These are phyloP conservation scores for Globisporangium splendens DNA, from an alignment of 352 stramenopile species.

Conservation along the genomic window DNA sequence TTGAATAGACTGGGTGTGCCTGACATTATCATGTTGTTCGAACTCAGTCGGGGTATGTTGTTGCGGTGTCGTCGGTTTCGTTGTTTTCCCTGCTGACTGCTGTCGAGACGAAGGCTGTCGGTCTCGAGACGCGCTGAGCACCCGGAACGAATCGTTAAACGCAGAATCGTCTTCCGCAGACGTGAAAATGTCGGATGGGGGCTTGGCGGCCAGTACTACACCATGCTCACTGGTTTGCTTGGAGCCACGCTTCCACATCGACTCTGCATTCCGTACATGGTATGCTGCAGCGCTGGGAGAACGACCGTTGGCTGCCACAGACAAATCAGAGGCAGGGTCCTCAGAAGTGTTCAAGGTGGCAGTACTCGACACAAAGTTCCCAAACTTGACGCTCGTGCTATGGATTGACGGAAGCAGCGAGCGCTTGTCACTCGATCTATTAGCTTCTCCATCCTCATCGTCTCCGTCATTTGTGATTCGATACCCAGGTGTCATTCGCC, in stretches of 20 bases:
- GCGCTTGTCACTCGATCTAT: neutral
- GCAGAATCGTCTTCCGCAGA: conserved; percentile 26
- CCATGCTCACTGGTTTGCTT: neutral
- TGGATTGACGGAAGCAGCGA: conserved; percentile 24
- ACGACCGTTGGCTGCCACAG: neutral
- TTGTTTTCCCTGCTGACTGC: neutral
- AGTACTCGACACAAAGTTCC: conserved; percentile 28
- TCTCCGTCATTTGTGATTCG: neutral
- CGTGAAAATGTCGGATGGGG: conserved; percentile 19
- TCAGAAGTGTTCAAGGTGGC: neutral
- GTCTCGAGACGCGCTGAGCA: conserved; percentile 27
- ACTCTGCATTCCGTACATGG: conserved; percentile 16
- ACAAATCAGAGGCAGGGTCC: neutral
- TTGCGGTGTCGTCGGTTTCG: neutral
- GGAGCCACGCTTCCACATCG: conserved; percentile 53
- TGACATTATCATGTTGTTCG: neutral
- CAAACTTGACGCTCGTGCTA: conserved; percentile 25
- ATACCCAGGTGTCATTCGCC: conserved; percentile 3
- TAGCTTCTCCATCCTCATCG: neutral
- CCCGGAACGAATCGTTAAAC: conserved; percentile 30
- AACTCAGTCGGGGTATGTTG: neutral
- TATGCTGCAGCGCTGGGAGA: neutral
- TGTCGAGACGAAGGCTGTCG: conserved; percentile 7
- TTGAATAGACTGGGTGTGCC: neutral
- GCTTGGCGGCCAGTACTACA: neutral